Conservation (phyloP, 345 rosid species). For the Trapa incisa region DNA sequence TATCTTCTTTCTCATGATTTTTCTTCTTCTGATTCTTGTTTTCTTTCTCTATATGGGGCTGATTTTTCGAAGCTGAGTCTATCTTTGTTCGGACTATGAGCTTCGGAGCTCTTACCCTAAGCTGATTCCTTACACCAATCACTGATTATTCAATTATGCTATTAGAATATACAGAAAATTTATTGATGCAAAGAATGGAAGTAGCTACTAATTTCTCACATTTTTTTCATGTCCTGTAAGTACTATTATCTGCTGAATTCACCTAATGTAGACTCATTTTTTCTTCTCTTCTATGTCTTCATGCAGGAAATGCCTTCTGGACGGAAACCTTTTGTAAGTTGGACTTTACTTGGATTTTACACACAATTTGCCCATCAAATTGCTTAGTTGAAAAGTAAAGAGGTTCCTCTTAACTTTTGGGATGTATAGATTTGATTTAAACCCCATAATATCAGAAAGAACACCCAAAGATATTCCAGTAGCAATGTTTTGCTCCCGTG, state of each 20-base stretch:
- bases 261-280: slow-evolving; percentile 8
- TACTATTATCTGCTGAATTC: not conserved
- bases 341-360: not conserved
- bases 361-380: not conserved
- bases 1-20: not conserved
- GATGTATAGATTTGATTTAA: not conserved
- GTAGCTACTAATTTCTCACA: not conserved
- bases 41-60: not conserved
- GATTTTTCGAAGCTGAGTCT: not conserved
- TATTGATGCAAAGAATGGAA: not conserved
- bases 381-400: not conserved
- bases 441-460: not conserved
- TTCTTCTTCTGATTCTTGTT: not conserved
- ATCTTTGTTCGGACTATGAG: not conserved
- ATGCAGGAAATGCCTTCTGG: slow-evolving; percentile 53
- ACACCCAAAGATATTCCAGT: not conserved
- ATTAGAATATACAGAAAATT: not conserved
- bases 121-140: not conserved
- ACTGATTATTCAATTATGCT: not conserved
- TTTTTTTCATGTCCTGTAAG: not conserved
- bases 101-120: not conserved
- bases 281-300: slow-evolving; percentile 1
- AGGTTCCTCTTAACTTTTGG: not conserved
- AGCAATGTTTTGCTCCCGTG: not conserved
- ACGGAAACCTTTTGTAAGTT: slow-evolving; percentile 88